A percentile compares a stretch with the other conserved stretches of the same genome.
Conservation (phyloP, 805 yeast species). For the Suhomyces sp. region DNA sequence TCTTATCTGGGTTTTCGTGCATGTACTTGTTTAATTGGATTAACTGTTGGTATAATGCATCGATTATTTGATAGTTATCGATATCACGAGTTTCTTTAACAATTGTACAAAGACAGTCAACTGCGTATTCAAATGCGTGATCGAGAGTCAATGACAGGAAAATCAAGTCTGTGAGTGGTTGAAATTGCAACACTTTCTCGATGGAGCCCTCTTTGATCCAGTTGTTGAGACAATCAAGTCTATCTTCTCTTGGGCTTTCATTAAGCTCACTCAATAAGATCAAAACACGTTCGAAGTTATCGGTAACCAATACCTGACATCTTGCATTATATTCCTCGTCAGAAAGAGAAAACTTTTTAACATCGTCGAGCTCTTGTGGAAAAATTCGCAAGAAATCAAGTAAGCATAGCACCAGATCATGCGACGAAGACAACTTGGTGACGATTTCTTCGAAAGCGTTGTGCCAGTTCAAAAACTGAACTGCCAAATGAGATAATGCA, state of each 20-base stretch:
- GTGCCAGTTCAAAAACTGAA: conserved; percentile 74
- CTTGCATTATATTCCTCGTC: conserved; percentile 75
- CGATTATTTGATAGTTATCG: conserved; percentile 57
- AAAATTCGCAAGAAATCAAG: conserved; percentile 80
- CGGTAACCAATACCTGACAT: conserved; percentile 57
- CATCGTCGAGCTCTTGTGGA: conserved; percentile 87
- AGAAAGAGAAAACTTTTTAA: conserved; percentile 71
- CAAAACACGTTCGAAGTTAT: conserved; percentile 68
- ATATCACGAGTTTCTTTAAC: conserved; percentile 79
- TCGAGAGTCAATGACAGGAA: conserved; percentile 59
- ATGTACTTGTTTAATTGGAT: conserved; percentile 56
- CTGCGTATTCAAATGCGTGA: conserved; percentile 75
- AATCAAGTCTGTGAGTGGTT: conserved; percentile 64
- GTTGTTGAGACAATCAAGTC: conserved; percentile 75
- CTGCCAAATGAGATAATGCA: conserved; percentile 75
- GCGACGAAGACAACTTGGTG: conserved; percentile 35
- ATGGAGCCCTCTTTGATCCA: conserved; percentile 91
- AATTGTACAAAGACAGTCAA: conserved; percentile 82
- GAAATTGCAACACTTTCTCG: conserved; percentile 58
- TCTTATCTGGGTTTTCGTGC: conserved; percentile 30
- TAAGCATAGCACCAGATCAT: conserved; percentile 44
- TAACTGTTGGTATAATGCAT: conserved; percentile 66
- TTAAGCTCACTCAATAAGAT: conserved; percentile 53
- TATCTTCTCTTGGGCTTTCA: conserved; percentile 25
- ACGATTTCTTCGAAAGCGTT: conserved; percentile 70